Base-by-base conservation (phyloP, 768 basidiomycete genomes). In the Pleurotus cornucopiae region DNA sequence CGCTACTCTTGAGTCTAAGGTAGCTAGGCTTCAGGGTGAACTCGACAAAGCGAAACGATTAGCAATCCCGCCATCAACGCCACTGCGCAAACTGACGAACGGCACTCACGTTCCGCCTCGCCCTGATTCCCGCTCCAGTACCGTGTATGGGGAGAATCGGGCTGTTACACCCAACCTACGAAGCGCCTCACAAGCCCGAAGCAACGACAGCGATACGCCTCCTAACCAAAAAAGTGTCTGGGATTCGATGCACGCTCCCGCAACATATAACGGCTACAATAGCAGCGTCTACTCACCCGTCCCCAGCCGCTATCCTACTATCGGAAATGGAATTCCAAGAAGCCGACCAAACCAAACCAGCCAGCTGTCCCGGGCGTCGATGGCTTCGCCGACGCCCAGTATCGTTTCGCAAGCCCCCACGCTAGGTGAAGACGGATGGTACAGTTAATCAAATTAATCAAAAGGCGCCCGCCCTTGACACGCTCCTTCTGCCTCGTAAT, bases 391-490 rank as follows among this genome's bases (percentile, higher is more conserved):
- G 6, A 85, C 91, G 23, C 85, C 83, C 21, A 93, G 91, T 63
- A 81, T 74, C 1, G 84, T 86, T n/a, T 89, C 88, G 18, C 74
- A 81, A 25, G 78, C 84, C 6, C 88, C 86, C 5, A 91, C 88
- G 0, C 74, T 82, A 57, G 82, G 82, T 41, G 76, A 83, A 1
- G 86, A 93, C 46, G 91, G 91, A 37, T 94, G 91, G 91, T 93
- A 84, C 3, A 34, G 30, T 25, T 47, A 59, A 47, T 47, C 47
- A 45, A 34, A 44, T 25, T 47, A 59, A 47, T 47, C 47, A 45
- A 34, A 44, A 48, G 34, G 34, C 45, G 9, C 46, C 49, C 52
- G 43, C 39, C 54, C 30, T 40, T 46, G 49, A 57, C 47, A 48
- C 49, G 53, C 51, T 30, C 41, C 30, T 44, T 44, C 5, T 44